phyloP scores from a whole-genome alignment of 139 green algal genomes.

The Volvox africanus region DNA sequence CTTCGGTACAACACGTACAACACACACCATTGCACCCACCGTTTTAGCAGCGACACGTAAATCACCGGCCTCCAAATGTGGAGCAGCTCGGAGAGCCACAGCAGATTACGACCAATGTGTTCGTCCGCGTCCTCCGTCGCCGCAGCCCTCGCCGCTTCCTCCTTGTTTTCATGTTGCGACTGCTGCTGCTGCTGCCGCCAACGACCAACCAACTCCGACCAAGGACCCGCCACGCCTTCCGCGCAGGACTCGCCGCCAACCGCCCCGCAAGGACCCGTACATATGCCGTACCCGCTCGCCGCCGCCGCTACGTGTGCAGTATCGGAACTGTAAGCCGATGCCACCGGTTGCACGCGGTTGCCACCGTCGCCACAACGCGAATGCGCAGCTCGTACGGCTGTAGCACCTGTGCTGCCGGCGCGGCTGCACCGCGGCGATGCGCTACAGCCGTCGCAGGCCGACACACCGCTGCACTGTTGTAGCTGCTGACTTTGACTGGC shows the following conservation, averaged over 20 bases:
- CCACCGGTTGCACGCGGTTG: neutral
- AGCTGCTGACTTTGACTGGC: neutral
- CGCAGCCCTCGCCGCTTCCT: neutral
- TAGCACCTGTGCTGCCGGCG: neutral
- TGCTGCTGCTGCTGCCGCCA: neutral
- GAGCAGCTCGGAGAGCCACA: slow-evolving; percentile 76
- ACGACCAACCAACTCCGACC: no score
- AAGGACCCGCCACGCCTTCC: no score
- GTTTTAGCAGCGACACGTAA: slow-evolving; percentile 74
- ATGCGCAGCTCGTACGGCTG: neutral
- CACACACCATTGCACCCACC: slow-evolving; percentile 38
- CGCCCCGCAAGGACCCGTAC: no score
- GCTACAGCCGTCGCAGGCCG: neutral
- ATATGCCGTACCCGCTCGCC: no score
- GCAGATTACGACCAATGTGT: slow-evolving; percentile 57
- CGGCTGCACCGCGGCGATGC: neutral
- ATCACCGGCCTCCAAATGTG: slow-evolving; percentile 81
- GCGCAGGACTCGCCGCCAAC: no score
- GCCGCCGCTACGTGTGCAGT: no score
- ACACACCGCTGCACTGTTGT: neutral
- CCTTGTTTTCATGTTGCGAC: no score
- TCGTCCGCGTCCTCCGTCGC: slow-evolving; percentile 21
- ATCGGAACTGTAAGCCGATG: no score
- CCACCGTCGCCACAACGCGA: neutral
- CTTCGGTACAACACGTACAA: no score